These are phyloP conservation scores for Komagataella pastoris DNA, from an alignment of 805 yeast species.

Conservation along the genomic window DNA sequence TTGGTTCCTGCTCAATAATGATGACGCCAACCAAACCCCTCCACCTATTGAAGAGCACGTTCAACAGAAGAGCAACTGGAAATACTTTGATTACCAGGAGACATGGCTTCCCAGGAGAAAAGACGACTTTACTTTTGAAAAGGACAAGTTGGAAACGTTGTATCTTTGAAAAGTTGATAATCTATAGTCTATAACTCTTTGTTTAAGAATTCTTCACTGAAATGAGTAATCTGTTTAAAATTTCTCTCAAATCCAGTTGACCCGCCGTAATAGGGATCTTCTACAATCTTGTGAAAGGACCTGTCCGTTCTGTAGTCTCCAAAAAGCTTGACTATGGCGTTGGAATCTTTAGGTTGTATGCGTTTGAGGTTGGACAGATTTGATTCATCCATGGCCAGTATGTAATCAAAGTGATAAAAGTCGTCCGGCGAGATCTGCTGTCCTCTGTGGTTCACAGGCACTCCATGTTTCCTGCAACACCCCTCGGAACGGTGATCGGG, in stretches of 20 bases:
- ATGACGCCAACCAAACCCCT: conserved; percentile 25
- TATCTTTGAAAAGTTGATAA: conserved; percentile 1
- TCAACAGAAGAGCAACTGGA: conserved; percentile 35
- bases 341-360: conserved; percentile 36
- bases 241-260: conserved; percentile 68
- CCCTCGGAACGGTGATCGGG: conserved; percentile 69
- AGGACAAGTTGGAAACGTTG: conserved; percentile 5
- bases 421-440: conserved; percentile 47
- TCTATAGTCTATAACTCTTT: conserved; percentile 18
- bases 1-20: conserved; percentile 69
- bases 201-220: conserved; percentile 56
- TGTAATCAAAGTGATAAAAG: conserved; percentile 48
- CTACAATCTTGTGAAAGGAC: conserved; percentile 43
- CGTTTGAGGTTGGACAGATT: conserved; percentile 37
- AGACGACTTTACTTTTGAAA: conserved; percentile 22
- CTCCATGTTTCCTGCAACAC: conserved; percentile 58
- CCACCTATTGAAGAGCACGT: conserved; percentile 9
- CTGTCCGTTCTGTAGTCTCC: conserved; percentile 66
- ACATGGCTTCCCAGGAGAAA: conserved; percentile 35
- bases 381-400: conserved; percentile 60
- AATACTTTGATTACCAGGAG: conserved; percentile 17
- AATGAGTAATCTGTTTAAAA: conserved; percentile 62
- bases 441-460: conserved; percentile 63
- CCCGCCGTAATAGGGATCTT: conserved; percentile 93
- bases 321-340: conserved; percentile 45